Evolutionary conservation across 768 basidiomycete species (phyloP).

Genomic region (Mycena venus): DNA sequence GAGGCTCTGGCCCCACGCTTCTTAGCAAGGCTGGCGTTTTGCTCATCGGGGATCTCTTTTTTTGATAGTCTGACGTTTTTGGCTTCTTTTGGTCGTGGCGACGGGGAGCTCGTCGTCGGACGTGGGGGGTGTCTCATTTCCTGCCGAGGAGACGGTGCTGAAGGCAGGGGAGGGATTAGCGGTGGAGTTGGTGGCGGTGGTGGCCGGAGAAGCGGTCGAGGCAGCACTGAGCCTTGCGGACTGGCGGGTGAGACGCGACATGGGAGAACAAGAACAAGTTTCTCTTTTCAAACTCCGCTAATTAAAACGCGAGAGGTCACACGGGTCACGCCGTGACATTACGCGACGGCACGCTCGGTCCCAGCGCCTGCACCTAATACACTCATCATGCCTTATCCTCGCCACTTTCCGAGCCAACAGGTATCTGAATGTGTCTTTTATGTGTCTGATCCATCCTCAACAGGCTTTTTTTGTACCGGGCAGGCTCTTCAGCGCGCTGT

Average conservation of each 20-base stretch:
- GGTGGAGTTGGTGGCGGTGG: constrained; percentile 32
- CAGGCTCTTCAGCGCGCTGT: no score
- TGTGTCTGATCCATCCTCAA: no score
- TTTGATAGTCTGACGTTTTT: constrained; percentile 29
- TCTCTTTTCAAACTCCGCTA: no score
- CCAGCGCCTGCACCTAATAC: no score
- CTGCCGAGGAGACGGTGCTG: constrained; percentile 32
- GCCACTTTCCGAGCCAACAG: no score
- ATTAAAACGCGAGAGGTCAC: no score
- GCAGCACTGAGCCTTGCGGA: constrained; percentile 17
- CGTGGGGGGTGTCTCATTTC: constrained; percentile 32
- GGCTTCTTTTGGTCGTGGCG: constrained; percentile 21
- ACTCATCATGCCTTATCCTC: no score
- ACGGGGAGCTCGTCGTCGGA: constrained; percentile 29
- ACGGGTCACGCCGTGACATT: no score
- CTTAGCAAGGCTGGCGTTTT: constrained; percentile 5
- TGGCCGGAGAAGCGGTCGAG: constrained; percentile 23
- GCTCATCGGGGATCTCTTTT: neutral
- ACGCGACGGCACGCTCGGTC: no score
- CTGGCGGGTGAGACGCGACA: constrained; percentile 35
- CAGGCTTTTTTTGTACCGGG: no score
- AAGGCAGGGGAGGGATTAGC: constrained; percentile 36
- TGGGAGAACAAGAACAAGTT: constrained; percentile 10
- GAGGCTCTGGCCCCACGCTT: constrained; percentile 22
- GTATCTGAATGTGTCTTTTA: no score